Base-by-base conservation (phyloP, 2,329 filamentous ascomycete species). In the Ophioceras dolichostomum region DNA sequence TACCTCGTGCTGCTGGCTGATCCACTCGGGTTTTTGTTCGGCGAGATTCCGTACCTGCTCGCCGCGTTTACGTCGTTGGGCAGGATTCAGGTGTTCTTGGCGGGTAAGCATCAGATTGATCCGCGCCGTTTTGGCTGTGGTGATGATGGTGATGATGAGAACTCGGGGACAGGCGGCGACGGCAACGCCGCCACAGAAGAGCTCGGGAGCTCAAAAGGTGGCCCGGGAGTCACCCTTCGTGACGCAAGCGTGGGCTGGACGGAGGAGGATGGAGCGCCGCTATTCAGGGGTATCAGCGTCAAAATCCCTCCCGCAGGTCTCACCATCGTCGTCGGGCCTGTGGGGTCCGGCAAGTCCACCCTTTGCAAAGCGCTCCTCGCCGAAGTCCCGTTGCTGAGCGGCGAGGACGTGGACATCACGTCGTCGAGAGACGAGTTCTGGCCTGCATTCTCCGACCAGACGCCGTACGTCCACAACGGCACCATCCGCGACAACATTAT, bases 331-430 rank as follows among this genome's bases (percentile, higher is more conserved):
- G 48, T 63, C 9, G 64, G 64, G 0, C 61, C 63, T 1, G 50
- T 67, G 4, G 65, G 58, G 1, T 60, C 57, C 1, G 65, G 65
- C 0, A 68, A 68, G 42, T 61, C 64, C 0, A 43, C 68, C 1
- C 20, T 37, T 6, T 20, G 24, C 13, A 37, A 37, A 10, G 28
- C 18, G 6, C 12, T 26, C 18, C 13, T 37, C 12, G 19, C 18
- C 13, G 36, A 37, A 19, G 36, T 17, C 12, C 20, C 22, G 4
- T n/a, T 21, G 27, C 18, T 18, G 19, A 9, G 14, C 4, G 16
- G 28, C 7, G 10, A 13, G 6, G 36, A 32, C 18, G 4, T 16
- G n/a, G n/a, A n/a, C n/a, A n/a, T n/a, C n/a, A n/a, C n/a, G n/a
- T n/a, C n/a, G n/a, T n/a, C n/a, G n/a, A n/a, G n/a, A n/a, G n/a